Evolutionary conservation across 495 filamentous ascomycete genomes (phyloP).

Genomic region (Trichoderma gamsii): DNA sequence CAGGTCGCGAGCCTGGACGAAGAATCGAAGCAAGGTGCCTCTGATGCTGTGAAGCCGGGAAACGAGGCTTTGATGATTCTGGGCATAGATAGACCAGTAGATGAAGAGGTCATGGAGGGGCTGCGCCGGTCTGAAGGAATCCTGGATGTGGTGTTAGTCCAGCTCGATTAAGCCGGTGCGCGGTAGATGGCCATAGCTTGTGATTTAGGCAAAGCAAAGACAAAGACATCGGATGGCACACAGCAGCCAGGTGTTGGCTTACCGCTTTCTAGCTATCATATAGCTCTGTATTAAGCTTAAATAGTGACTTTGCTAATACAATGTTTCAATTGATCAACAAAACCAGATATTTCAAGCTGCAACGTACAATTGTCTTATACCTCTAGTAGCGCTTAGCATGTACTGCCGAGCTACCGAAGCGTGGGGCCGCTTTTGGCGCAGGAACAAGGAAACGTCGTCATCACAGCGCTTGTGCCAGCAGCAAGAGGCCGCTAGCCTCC

Average conservation of each 20-base stretch:
- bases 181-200: too few species aligned
- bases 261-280: too few species aligned
- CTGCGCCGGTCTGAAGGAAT: conserved; percentile 53
- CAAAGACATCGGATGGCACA: background rate
- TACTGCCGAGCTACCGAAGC: background rate
- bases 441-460: background rate
- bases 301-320: background rate
- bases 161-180: conserved; percentile 23
- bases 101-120: conserved; percentile 46
- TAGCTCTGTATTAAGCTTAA: background rate
- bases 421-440: conserved; percentile 11
- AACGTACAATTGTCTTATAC: background rate
- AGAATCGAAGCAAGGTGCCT: conserved; percentile 18
- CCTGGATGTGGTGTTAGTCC: conserved; percentile 55
- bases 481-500: background rate
- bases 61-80: conserved; percentile 71
- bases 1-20: conserved; percentile 49
- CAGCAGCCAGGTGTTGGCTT: background rate
- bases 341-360: background rate
- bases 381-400: background rate
- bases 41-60: conserved; percentile 15
- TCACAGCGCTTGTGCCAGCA: background rate
- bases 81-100: conserved; percentile 54
- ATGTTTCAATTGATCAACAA: background rate
- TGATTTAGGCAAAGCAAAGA: background rate